A percentile compares a stretch with the other conserved stretches of the same genome.
Conservation (phyloP, 169 alveolate species). For the Cryptosporidium ubiquitum region DNA sequence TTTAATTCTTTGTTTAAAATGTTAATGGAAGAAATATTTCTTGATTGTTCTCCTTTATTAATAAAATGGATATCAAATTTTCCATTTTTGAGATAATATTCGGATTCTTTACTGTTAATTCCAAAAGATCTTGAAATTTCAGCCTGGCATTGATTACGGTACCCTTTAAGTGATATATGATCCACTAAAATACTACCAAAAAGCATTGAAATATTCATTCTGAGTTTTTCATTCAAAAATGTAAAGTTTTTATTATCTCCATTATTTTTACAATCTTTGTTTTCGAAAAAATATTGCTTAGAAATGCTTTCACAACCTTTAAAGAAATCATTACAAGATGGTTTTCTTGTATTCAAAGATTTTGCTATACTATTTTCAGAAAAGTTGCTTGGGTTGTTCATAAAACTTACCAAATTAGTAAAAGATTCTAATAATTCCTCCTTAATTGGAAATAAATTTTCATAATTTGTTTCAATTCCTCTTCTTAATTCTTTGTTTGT, state of each 20-base stretch:
- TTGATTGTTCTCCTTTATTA: conserved; percentile 23
- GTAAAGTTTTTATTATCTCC: background rate
- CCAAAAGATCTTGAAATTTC: conserved; percentile 43
- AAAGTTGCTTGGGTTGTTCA: background rate
- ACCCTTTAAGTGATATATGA: conserved; percentile 58
- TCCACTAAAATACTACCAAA: conserved; percentile 8
- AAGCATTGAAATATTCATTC: conserved; percentile 24
- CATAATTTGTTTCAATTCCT: conserved; percentile 11
- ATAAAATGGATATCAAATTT: conserved; percentile 75
- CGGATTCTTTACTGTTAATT: conserved; percentile 17
- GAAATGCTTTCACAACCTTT: conserved; percentile 32
- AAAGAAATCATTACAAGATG: conserved; percentile 38
- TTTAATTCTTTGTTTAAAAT: conserved; percentile 63
- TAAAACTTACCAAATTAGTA: background rate
- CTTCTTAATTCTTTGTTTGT: conserved; percentile 7
- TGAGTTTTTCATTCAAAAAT: conserved; percentile 4
- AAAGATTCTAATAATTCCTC: conserved; percentile 6
- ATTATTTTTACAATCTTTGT: background rate
- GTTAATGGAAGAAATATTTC: conserved; percentile 38
- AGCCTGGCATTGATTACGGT: conserved; percentile 43
- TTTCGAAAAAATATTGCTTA: background rate
- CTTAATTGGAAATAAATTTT: background rate
- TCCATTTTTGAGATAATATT: conserved; percentile 63
- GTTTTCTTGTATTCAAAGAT: conserved; percentile 10
- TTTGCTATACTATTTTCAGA: background rate